Percentiles rank a stretch among this genome's conserved stretches.
Conservation (phyloP, 495 filamentous ascomycete genomes). For the Penicillium ucsense region DNA sequence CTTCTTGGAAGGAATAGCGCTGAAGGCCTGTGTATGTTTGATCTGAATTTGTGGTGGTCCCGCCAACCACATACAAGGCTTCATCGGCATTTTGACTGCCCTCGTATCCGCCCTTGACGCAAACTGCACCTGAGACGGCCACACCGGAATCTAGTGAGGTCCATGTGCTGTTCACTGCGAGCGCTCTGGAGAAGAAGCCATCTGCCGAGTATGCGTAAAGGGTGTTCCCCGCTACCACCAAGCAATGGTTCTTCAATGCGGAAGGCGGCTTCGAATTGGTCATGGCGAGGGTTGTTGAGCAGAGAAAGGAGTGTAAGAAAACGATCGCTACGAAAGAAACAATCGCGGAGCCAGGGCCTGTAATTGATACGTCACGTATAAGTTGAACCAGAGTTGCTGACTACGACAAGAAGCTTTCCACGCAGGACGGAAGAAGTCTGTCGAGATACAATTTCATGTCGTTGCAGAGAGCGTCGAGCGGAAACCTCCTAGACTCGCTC, state of each 20-base stretch:
- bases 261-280: slow-evolving; percentile 53
- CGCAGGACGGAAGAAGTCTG: too few relatives aligned
- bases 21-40: slow-evolving; percentile 64
- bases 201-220: slow-evolving; percentile 73
- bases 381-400: too few relatives aligned
- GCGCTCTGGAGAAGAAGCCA: slow-evolving; percentile 64
- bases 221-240: slow-evolving; percentile 69
- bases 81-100: slow-evolving; percentile 41
- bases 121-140: slow-evolving; percentile 63
- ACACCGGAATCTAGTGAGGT: slow-evolving; percentile 46
- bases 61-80: slow-evolving; percentile 79
- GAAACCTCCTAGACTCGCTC: too few relatives aligned
- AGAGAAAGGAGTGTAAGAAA: not conserved
- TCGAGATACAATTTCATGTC: too few relatives aligned
- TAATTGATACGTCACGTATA: too few relatives aligned
- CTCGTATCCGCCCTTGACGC: slow-evolving; percentile 54
- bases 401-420: too few relatives aligned
- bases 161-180: slow-evolving; percentile 66
- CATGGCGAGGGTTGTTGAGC: slow-evolving; percentile 35
- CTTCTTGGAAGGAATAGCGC: slow-evolving; percentile 65
- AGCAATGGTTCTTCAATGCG: slow-evolving; percentile 67
- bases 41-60: slow-evolving; percentile 41
- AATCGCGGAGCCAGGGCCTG: slow-evolving; percentile 4
- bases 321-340: slow-evolving; percentile 12
- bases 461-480: too few relatives aligned